Evolutionary conservation across 345 rosid genomes (phyloP).

Genomic region (Syzygium jambos): DNA sequence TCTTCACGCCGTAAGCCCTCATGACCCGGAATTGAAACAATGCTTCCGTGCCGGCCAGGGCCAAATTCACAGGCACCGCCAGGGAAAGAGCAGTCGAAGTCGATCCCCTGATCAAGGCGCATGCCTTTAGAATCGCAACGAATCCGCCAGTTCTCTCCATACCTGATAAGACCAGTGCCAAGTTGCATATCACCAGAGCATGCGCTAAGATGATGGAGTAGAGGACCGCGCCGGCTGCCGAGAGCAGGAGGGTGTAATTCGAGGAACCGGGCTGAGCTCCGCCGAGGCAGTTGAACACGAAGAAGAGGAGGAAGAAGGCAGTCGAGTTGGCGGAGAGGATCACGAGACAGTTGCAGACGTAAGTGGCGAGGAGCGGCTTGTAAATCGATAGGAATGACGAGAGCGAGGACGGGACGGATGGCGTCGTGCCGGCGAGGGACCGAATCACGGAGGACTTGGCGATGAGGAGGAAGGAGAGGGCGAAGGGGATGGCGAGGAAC

Average conservation of each 20-base stretch:
- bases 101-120: constrained; percentile 46
- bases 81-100: constrained; percentile 61
- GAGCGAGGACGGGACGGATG: constrained; percentile 20
- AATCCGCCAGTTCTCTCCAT: constrained; percentile 42
- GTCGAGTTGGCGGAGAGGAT: constrained; percentile 73
- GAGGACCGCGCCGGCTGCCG: constrained; percentile 52
- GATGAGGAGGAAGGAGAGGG: constrained; percentile 63
- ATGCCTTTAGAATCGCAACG: constrained; percentile 56
- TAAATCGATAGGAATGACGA: constrained; percentile 34
- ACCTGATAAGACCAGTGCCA: constrained; percentile 60
- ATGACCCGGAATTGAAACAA: constrained; percentile 59
- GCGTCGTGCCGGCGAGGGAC: constrained; percentile 11
- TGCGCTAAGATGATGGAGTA: constrained; percentile 68
- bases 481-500: constrained; percentile 54
- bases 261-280: constrained; percentile 29
- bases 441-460: constrained; percentile 59
- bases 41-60: constrained; percentile 69
- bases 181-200: constrained; percentile 51
- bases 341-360: constrained; percentile 40
- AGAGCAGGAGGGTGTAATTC: constrained; percentile 23
- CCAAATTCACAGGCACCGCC: constrained; percentile 55
- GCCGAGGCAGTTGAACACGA: constrained; percentile 35
- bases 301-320: constrained; percentile 48
- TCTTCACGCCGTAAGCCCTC: constrained; percentile 21
- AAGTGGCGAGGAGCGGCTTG: constrained; percentile 42